These are phyloP conservation scores for Sicyos baderoa DNA, from an alignment of 306 rosid genomes.

Conservation along the genomic window DNA sequence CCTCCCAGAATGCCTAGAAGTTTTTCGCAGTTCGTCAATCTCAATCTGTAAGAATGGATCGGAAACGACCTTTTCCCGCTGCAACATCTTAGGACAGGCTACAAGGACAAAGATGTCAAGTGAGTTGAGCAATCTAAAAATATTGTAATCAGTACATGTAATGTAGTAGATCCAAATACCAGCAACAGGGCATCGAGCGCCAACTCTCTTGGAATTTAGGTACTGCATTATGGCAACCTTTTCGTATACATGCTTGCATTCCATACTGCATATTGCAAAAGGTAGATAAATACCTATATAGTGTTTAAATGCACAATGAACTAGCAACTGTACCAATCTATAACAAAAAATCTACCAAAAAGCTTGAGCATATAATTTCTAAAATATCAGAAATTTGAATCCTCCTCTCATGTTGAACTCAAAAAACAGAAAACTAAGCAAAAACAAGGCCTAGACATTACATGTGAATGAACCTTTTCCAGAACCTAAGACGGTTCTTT, in stretches of 20 bases:
- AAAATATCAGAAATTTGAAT: not conserved
- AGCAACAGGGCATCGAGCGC: conserved; percentile 54
- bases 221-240: conserved; percentile 40
- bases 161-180: conserved; percentile 31
- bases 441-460: not conserved
- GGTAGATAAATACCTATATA: conserved; percentile 4
- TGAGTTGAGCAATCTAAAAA: not conserved
- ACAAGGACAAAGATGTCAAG: conserved; percentile 15
- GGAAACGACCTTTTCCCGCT: conserved; percentile 28
- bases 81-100: conserved; percentile 69
- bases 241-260: conserved; percentile 78
- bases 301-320: not conserved
- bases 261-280: conserved; percentile 39
- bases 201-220: conserved; percentile 29
- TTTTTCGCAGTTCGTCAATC: conserved; percentile 57
- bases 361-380: not conserved
- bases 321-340: not conserved
- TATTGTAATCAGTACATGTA: not conserved
- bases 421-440: not conserved
- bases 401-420: not conserved
- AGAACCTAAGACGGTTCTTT: not conserved
- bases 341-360: not conserved
- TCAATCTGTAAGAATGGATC: conserved; percentile 57
- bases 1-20: conserved; percentile 30
- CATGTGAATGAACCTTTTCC: not conserved